These are phyloP conservation scores for Podospora pseudopauciseta DNA, from an alignment of 495 filamentous ascomycete species.

Conservation along the genomic window DNA sequence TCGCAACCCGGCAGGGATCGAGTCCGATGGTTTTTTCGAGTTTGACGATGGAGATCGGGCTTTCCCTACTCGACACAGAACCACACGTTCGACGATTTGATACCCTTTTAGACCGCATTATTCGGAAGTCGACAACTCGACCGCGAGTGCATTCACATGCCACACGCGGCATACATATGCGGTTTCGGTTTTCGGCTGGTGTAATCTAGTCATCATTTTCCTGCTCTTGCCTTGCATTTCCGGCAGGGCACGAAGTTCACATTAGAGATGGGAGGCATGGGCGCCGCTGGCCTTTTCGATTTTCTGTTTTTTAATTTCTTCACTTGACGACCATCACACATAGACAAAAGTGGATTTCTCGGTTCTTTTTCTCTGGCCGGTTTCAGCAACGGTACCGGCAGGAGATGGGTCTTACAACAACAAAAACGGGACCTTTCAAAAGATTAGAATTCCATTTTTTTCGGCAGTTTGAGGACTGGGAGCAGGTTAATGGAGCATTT, in stretches of 20 bases:
- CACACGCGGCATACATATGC: conserved; percentile 22
- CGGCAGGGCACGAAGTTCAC: conserved; percentile 39
- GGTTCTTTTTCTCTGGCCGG: conserved; percentile 42
- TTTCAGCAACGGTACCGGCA: neutral
- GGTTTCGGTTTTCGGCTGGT: conserved; percentile 29
- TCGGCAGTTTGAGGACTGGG: conserved; percentile 41
- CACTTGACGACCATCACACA: conserved; percentile 35
- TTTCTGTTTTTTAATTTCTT: conserved; percentile 36
- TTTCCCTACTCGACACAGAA: conserved; percentile 23
- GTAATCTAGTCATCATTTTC: conserved; percentile 42
- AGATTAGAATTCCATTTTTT: conserved; percentile 24
- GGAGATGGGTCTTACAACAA: conserved; percentile 11
- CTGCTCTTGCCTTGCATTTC: conserved; percentile 39
- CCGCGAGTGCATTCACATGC: conserved; percentile 20
- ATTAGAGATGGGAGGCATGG: conserved; percentile 39
- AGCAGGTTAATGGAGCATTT: conserved; percentile 32
- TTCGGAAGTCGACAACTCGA: conserved; percentile 24
- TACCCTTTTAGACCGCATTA: conserved; percentile 42
- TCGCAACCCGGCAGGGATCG: conserved; percentile 26
- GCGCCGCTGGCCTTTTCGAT: conserved; percentile 33
- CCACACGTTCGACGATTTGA: conserved; percentile 34
- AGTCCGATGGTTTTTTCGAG: conserved; percentile 26
- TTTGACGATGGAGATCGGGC: conserved; percentile 38
- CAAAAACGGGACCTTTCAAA: conserved; percentile 5
- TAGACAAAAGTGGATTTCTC: conserved; percentile 63